Conservation (phyloP, 805 yeast genomes). For the Candida endomychidarum region DNA sequence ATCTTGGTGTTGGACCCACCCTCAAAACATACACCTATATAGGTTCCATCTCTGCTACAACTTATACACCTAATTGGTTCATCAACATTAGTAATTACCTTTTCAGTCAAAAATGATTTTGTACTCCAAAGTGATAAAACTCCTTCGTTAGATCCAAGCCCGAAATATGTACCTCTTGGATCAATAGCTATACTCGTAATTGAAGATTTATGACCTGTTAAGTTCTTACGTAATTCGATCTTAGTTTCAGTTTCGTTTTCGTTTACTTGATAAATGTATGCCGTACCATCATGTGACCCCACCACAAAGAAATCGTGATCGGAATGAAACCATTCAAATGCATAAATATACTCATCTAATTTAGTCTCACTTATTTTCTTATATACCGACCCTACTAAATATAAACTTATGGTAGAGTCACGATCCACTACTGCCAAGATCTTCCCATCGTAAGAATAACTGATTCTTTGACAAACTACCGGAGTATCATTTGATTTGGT, state of each 20-base stretch:
- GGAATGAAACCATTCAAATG: slow-evolving; percentile 47
- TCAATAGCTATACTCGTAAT: slow-evolving; percentile 49
- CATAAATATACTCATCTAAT: slow-evolving; percentile 34
- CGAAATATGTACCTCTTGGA: slow-evolving; percentile 50
- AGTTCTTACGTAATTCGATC: slow-evolving; percentile 16
- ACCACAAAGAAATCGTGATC: slow-evolving; percentile 30
- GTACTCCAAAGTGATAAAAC: slow-evolving; percentile 52
- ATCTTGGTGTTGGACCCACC: slow-evolving; percentile 41
- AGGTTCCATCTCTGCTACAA: slow-evolving; percentile 46
- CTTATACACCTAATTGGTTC: slow-evolving; percentile 43
- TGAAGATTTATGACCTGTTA: slow-evolving; percentile 50
- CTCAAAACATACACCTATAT: slow-evolving; percentile 46
- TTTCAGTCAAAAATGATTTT: slow-evolving; percentile 32
- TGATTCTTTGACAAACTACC: slow-evolving; percentile 21
- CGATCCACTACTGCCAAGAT: slow-evolving; percentile 45
- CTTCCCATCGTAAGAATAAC: slow-evolving; percentile 48
- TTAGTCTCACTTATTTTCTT: slow-evolving; percentile 23
- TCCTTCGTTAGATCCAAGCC: slow-evolving; percentile 60
- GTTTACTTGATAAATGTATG: slow-evolving; percentile 24
- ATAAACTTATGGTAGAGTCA: slow-evolving; percentile 35
- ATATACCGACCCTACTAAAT: slow-evolving; percentile 32
- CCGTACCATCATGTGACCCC: slow-evolving; percentile 51
- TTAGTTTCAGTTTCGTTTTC: slow-evolving; percentile 5
- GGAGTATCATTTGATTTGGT: slow-evolving; percentile 14
- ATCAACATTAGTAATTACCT: slow-evolving; percentile 41